Base-by-base conservation (phyloP, 768 basidiomycete genomes). In the Leccinum rimulosum region DNA sequence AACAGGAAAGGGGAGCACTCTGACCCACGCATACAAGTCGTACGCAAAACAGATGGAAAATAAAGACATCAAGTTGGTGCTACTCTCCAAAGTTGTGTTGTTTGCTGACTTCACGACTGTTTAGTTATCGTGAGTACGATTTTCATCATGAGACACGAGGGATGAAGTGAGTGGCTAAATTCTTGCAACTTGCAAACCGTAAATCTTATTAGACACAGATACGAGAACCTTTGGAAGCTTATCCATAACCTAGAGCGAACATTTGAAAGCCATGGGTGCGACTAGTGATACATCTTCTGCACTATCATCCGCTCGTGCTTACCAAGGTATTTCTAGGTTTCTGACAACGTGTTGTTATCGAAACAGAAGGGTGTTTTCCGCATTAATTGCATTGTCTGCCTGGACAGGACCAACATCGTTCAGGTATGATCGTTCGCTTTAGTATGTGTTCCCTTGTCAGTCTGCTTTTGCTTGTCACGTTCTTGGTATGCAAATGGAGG, bases 391-490 rank as follows among this genome's bases (percentile, higher is more conserved):
- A 95, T 98, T 48, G 95, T 97, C 69, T 96, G 95, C 66, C 77
- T 97, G 47, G 96, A 98, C 69, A 79, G 96, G 54, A 98, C 96
- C 14, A 97, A 96, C 68, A 95, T 97, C 25, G 92, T 97, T 9
- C 88, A 93, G 81, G 93, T 87, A 65, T 52, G 78, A 49, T 12
- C 19, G 15, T 49, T 11, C 50, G n/a, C 14, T 45, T 36, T 25
- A 25, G 22, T 54, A 19, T 56, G 54, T 27, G 4, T 25, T 25
- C 25, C 28, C 58, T 45, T 53, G 38, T 47, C 70, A 97, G 88
- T 96, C 94, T 19, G 96, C 96, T 0, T 91, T 99, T 67, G 90
- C 94, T 4, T 82, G 96, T 59, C 82, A 89, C 73, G 82, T 94
- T 17, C 77, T 99, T 52, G 84, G 85, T 57, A 83, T 81, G 55